Base-by-base conservation (phyloP, 2,329 filamentous ascomycete species). In the Sphaerulina populicola region DNA sequence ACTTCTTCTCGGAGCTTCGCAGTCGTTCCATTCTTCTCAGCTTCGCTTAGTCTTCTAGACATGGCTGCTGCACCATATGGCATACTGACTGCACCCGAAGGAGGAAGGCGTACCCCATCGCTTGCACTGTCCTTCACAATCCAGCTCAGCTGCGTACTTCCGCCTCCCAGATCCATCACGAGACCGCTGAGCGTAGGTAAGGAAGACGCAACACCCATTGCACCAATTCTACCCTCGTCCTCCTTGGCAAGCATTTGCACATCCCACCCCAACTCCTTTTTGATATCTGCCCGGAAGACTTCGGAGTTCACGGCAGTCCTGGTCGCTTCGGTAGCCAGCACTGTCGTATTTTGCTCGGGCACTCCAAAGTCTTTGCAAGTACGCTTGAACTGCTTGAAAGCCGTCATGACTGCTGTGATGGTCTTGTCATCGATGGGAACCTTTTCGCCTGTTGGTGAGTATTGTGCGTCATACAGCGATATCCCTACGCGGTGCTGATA, bases 281-380 rank as follows among this genome's bases (percentile, higher is more conserved):
- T 72, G 56, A 96, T 90, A 30, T 77, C 75, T 0, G 71, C 66
- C 1, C 86, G 74, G 69, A 93, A 88, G 1, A 80, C 77, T 15
- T 72, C 73, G 0, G 83, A 81, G 63, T 96, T 96, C 52, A 78
- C 69, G 5, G 90, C 88, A 21, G 82, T 86, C 40, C 90, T 81
- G 66, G 90, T 93, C 3, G 90, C 90, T 68, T 95, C 90, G 0
- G 90, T 96, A 15, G 89, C 90, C 38, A 96, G 79, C 8, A 95
- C 79, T 15, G 79, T 78, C 53, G 91, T 79, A 57, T 89, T 82
- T n/a, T 50, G 29, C 0, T 74, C 65, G 0, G 80, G 80, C 0
- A 95, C 87, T 14, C 75, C 74, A 63, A 87, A 88, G 52, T 83
- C 78, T 49, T 75, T 65, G 52, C 88, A 91, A 46, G 86, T 84